Conservation (phyloP, 2,329 filamentous ascomycete species). For the Alternaria ethzedia region DNA sequence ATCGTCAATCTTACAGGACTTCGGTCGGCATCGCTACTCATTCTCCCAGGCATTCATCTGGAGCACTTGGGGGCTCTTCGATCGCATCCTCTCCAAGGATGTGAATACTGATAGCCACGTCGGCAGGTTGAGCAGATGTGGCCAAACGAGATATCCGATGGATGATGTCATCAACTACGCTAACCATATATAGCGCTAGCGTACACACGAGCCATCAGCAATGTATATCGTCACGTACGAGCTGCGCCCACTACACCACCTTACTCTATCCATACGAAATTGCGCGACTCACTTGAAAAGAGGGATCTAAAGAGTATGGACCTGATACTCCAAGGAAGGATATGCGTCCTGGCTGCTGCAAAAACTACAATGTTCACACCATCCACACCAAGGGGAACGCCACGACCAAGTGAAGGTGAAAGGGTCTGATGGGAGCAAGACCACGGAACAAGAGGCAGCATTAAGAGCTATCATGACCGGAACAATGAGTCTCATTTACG, state of each 20-base stretch:
- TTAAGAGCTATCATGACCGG: background rate
- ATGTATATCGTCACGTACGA: background rate
- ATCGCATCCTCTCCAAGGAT: background rate
- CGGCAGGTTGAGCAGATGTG: background rate
- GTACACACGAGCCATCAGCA: background rate
- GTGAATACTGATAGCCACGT: background rate
- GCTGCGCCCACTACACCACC: background rate
- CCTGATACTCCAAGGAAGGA: background rate
- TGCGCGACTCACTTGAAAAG: background rate
- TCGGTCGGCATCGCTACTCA: background rate
- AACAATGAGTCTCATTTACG: too few species aligned
- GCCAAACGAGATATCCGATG: background rate
- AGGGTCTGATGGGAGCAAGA: background rate
- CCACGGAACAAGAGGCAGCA: too few species aligned
- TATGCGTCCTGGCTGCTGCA: background rate
- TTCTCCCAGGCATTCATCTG: background rate
- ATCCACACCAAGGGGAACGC: background rate
- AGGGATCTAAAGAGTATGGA: background rate
- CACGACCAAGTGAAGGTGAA: background rate
- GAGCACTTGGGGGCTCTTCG: fast-evolving
- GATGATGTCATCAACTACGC: background rate
- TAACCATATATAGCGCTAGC: background rate
- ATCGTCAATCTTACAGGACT: background rate
- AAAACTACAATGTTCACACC: background rate
- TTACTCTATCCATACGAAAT: background rate